phyloP scores from a whole-genome alignment of 2,329 filamentous ascomycete species.

The Dactylellina parvicollis region DNA sequence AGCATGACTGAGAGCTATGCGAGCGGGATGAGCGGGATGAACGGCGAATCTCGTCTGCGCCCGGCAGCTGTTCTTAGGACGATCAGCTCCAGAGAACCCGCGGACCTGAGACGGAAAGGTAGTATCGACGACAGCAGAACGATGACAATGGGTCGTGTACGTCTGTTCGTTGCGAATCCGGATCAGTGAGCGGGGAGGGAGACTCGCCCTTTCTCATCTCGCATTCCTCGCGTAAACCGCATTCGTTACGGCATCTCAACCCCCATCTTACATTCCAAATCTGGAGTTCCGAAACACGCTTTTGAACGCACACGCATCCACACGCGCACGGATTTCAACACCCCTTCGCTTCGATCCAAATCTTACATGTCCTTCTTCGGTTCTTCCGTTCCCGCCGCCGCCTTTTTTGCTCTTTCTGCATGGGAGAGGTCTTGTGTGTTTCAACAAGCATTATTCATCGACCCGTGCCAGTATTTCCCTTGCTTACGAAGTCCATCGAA shows the following conservation, averaged over 20 bases:
- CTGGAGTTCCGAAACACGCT: slow-evolving; percentile 10
- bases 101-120: slow-evolving; percentile 78
- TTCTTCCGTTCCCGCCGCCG: background rate
- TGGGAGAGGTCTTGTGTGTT: background rate
- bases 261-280: slow-evolving; percentile 25
- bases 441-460: background rate
- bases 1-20: slow-evolving; percentile 27
- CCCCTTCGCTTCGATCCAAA: slow-evolving; percentile 1
- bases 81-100: slow-evolving; percentile 73
- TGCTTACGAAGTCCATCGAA: no score
- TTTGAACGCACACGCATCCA: slow-evolving; percentile 1
- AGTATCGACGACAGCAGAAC: slow-evolving; percentile 83
- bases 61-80: slow-evolving; percentile 67
- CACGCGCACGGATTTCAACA: background rate
- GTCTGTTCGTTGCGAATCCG: slow-evolving; percentile 86
- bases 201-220: background rate
- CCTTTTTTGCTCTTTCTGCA: background rate
- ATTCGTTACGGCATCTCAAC: slow-evolving; percentile 16
- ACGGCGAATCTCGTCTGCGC: slow-evolving; percentile 34
- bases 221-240: slow-evolving; percentile 40
- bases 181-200: slow-evolving; percentile 62
- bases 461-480: background rate
- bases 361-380: slow-evolving; percentile 1
- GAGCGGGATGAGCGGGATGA: slow-evolving; percentile 13
- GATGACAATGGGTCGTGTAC: slow-evolving; percentile 68